phyloP scores from a whole-genome alignment of 2,329 filamentous ascomycete species.

The Talaromyces sp. region DNA sequence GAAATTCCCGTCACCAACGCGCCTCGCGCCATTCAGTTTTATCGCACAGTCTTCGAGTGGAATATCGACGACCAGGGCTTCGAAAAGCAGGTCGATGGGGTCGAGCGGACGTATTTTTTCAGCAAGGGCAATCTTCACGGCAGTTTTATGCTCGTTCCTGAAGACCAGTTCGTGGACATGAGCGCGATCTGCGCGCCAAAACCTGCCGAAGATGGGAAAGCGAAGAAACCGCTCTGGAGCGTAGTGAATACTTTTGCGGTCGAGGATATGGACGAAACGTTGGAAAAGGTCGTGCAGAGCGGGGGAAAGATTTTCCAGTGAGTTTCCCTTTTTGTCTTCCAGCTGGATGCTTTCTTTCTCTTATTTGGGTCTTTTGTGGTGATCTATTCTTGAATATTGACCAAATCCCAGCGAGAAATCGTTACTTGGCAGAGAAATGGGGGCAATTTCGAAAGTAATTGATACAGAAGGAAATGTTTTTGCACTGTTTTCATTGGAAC shows the following conservation, averaged over 20 bases:
- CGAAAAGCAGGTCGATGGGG: neutral
- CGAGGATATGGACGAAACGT: slow-evolving; percentile 4
- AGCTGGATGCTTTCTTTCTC: neutral
- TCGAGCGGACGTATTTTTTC: slow-evolving; percentile 2
- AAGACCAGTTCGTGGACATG: slow-evolving; percentile 4
- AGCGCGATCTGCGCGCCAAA: neutral
- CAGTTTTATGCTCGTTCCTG: neutral
- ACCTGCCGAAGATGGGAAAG: neutral
- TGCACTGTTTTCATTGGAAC: neutral
- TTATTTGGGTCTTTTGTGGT: neutral
- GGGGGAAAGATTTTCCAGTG: slow-evolving; percentile 2
- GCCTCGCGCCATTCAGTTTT: slow-evolving; percentile 5
- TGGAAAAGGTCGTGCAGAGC: slow-evolving; percentile 3
- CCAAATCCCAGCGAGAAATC: neutral
- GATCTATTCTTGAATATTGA: neutral
- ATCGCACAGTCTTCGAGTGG: slow-evolving; percentile 1
- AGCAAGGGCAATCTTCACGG: slow-evolving; percentile 6
- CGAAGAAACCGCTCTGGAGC: neutral
- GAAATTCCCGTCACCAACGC: slow-evolving; percentile 3
- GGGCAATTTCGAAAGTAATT: neutral
- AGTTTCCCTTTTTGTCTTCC: neutral
- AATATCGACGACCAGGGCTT: slow-evolving; percentile 2
- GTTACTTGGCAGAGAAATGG: neutral
- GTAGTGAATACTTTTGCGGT: neutral
- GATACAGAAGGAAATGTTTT: slow-evolving; percentile 7